Conservation (phyloP, 495 filamentous ascomycete genomes). For the Xanthoparmelia taractica region DNA sequence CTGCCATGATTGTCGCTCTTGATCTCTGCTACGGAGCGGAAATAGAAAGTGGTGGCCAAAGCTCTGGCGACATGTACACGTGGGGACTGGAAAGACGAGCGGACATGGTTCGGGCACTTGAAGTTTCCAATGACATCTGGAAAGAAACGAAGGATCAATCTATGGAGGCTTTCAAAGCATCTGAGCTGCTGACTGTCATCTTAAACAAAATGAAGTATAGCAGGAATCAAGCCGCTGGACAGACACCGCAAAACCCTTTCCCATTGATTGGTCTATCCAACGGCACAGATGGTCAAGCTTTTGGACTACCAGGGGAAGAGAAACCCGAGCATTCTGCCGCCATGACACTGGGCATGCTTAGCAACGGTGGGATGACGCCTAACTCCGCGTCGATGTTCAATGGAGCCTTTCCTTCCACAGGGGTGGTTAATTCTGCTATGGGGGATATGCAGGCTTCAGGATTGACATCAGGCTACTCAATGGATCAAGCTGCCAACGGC, state of each 20-base stretch:
- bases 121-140: conserved; percentile 71
- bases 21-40: conserved; percentile 48
- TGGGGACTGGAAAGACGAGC: conserved; percentile 64
- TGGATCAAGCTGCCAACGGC: conserved; percentile 38
- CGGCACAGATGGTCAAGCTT: conserved; percentile 16
- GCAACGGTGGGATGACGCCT: conserved; percentile 60
- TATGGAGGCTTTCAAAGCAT: conserved; percentile 86
- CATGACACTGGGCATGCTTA: conserved; percentile 74
- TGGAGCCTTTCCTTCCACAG: conserved; percentile 33
- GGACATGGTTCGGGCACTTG: conserved; percentile 68
- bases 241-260: conserved; percentile 17
- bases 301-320: conserved; percentile 31
- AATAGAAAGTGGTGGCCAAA: conserved; percentile 30
- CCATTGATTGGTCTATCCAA: conserved; percentile 14
- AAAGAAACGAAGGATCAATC: conserved; percentile 61
- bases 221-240: conserved; percentile 9
- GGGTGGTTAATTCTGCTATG: conserved; percentile 21
- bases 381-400: conserved; percentile 43
- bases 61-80: conserved; percentile 49
- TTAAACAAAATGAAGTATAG: conserved; percentile 57
- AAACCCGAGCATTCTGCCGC: conserved; percentile 61
- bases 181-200: conserved; percentile 69
- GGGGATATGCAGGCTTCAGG: conserved; percentile 24
- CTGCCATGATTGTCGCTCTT: conserved; percentile 80
- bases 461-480: conserved; percentile 19